These are phyloP conservation scores for Xerophyta viscosa DNA, from an alignment of 106 monocot genomes.

Conservation along the genomic window DNA sequence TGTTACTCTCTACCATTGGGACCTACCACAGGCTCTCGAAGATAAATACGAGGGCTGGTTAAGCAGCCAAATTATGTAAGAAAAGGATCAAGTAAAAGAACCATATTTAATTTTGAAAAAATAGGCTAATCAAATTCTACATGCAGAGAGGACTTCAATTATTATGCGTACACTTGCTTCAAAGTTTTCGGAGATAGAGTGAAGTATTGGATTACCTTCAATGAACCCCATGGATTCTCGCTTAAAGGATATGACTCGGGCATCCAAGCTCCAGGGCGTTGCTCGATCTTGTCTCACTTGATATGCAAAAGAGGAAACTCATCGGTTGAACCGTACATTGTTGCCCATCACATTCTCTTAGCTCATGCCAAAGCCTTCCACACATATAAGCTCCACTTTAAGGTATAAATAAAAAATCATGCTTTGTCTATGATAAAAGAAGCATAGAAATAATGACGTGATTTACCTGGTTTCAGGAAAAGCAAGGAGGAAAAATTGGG, in stretches of 20 bases:
- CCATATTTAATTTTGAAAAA: too few species aligned
- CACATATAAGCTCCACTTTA: constrained; percentile 51
- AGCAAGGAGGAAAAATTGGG: constrained; percentile 46
- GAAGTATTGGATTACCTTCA: constrained; percentile 83
- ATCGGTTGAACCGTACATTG: constrained; percentile 66
- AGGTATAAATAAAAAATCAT: constrained; percentile 25
- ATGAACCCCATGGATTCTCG: constrained; percentile 56
- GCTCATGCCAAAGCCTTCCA: constrained; percentile 59
- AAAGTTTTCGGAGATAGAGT: constrained; percentile 77
- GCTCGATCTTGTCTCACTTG: constrained; percentile 50
- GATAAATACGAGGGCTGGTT: constrained; percentile 70
- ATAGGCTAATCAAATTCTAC: not conserved
- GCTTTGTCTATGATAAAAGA: too few species aligned
- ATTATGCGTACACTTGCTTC: constrained; percentile 59
- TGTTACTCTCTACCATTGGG: constrained; percentile 69
- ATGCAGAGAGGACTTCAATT: constrained; percentile 50
- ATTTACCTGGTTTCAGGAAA: constrained; percentile 16
- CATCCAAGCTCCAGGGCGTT: constrained; percentile 71
- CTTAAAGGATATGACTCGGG: constrained; percentile 64
- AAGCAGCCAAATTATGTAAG: constrained; percentile 48
- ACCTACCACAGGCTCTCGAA: constrained; percentile 64
- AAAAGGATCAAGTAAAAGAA: too few species aligned
- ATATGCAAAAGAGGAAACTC: constrained; percentile 62
- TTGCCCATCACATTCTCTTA: constrained; percentile 69
- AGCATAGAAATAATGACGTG: too few species aligned